Percentiles rank a stretch among this genome's conserved stretches.
Conservation (phyloP, 1,139 yeast species). For the Sugiyamaella neomexicana region DNA sequence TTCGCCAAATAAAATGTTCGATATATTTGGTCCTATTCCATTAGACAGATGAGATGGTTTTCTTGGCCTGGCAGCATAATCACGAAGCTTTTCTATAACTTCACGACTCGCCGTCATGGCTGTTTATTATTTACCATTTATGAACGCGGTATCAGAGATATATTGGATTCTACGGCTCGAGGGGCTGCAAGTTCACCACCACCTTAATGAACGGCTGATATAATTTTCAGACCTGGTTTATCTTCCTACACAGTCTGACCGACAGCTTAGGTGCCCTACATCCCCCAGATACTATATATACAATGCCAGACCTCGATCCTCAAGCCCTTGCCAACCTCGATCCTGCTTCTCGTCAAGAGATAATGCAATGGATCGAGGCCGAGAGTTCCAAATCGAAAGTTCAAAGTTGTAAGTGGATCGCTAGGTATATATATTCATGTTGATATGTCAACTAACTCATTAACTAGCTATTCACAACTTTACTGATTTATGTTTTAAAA, state of each 20-base stretch:
- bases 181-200: neutral
- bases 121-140: neutral
- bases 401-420: conserved; percentile 52
- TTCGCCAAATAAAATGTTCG: conserved; percentile 9
- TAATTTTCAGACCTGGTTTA: neutral
- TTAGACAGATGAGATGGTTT: neutral
- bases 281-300: neutral
- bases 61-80: neutral
- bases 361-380: conserved; percentile 70
- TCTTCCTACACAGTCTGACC: too few species aligned
- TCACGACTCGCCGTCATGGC: conserved; percentile 4
- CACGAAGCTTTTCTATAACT: neutral
- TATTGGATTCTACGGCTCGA: neutral
- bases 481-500: conserved; percentile 88
- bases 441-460: conserved; percentile 10
- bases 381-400: conserved; percentile 89
- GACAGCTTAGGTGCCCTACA: too few species aligned
- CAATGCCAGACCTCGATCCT: conserved; percentile 62
- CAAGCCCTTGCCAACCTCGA: conserved; percentile 65
- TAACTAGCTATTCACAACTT: conserved; percentile 77
- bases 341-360: conserved; percentile 69
- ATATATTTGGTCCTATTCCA: neutral
- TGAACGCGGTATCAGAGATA: too few species aligned
- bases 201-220: neutral
- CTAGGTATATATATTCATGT: too few species aligned